Percentiles rank a stretch among this genome's conserved stretches.
Conservation (phyloP, 139 green algal genomes). For the Chlorella sorokiniana region DNA sequence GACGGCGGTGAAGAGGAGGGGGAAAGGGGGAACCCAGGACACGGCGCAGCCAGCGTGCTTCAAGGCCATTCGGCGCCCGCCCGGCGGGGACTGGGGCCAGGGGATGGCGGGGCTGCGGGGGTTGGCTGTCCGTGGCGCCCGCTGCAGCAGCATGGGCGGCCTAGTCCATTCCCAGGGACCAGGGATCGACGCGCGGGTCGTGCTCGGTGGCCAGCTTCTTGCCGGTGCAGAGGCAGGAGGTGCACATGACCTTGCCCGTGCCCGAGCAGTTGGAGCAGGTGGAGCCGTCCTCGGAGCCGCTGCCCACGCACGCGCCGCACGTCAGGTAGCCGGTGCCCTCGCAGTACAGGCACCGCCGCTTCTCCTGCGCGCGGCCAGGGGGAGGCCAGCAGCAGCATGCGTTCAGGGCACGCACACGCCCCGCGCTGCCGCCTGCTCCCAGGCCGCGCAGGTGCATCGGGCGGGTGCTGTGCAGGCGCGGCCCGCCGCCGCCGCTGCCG, state of each 20-base stretch:
- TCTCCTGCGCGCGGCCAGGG: slow-evolving; percentile 47
- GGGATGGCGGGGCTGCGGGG: no score
- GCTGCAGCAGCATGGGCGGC: no score
- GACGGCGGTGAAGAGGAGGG: neutral
- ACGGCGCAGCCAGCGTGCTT: no score
- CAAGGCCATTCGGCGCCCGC: no score
- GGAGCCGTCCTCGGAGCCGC: slow-evolving; percentile 41
- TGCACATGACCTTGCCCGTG: slow-evolving; percentile 98
- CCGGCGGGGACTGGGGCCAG: no score
- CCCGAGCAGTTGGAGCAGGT: slow-evolving; percentile 75
- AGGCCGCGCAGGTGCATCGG: no score
- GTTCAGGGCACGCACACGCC: neutral
- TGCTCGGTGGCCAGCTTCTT: slow-evolving; percentile 94
- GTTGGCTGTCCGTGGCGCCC: no score
- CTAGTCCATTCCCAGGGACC: slow-evolving; percentile 40
- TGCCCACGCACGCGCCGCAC: slow-evolving; percentile 87
- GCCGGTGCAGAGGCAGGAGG: slow-evolving; percentile 93
- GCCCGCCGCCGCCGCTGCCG: no score
- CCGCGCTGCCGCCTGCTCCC: no score
- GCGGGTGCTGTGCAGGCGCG: no score
- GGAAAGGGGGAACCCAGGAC: neutral
- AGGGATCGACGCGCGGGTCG: slow-evolving; percentile 91
- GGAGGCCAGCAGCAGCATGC: neutral
- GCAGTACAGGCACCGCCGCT: slow-evolving; percentile 81
- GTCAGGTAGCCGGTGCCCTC: slow-evolving; percentile 90